Conservation (phyloP, 495 filamentous ascomycete genomes). For the Lasiosphaeria ovina region DNA sequence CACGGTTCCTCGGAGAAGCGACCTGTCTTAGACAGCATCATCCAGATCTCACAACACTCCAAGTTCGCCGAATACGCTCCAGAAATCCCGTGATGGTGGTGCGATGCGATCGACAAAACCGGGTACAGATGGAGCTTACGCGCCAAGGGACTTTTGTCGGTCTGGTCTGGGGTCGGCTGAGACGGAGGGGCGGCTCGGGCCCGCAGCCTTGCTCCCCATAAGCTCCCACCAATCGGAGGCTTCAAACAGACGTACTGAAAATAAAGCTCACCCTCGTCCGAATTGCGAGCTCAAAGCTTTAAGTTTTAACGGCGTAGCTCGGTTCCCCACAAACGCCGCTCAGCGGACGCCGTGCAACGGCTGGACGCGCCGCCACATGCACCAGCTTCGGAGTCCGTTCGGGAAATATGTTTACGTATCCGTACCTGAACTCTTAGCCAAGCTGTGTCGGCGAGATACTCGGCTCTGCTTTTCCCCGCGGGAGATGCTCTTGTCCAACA, state of each 20-base stretch:
- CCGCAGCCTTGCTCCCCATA: background rate
- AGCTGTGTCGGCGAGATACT: background rate
- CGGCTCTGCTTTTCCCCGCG: background rate
- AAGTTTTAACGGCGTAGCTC: too few relatives aligned
- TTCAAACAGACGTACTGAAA: background rate
- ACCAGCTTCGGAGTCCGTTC: background rate
- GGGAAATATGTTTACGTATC: too few relatives aligned
- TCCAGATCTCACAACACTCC: background rate
- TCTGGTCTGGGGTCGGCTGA: background rate
- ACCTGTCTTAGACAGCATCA: background rate
- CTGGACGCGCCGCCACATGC: background rate
- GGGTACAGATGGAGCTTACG: background rate
- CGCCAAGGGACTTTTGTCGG: background rate
- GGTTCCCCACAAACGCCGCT: too few relatives aligned
- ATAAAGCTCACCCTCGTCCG: background rate
- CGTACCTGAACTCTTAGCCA: background rate
- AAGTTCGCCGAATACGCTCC: background rate
- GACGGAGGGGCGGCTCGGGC: slow-evolving; percentile 15
- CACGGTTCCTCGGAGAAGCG: background rate
- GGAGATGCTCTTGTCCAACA: too few relatives aligned
- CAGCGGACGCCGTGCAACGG: too few relatives aligned
- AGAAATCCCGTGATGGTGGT: slow-evolving; percentile 1
- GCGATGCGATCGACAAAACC: slow-evolving; percentile 9
- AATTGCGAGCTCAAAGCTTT: background rate
- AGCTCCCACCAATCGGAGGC: background rate